Evolutionary conservation across 352 stramenopile species (phyloP), one percentile per base, ranked within the genome.

Genomic region (Pythium brachiatum): DNA sequence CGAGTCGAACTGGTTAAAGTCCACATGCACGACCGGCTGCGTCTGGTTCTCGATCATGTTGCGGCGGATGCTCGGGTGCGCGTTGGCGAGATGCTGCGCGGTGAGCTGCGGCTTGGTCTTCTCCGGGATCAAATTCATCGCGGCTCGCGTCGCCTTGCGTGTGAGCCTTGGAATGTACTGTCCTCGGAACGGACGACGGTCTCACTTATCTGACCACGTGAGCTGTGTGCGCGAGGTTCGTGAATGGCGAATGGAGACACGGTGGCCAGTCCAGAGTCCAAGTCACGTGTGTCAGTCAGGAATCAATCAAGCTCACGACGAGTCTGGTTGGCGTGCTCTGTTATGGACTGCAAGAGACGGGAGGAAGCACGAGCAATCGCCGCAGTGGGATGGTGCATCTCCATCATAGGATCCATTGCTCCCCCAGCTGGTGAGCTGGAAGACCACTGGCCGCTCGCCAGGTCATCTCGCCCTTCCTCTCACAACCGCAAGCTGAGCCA

Each of bases 1-100:
- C 50, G 62, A 64, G 2, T 39, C 39, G 29, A 64, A 69, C 55
- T 48, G 53, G 51, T 36, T 61, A 18, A 69, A 69, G 48, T 61
- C 62, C 47, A 61, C 62, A 31, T 68, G 54, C 23, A 68, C 53
- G 34, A 60, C 38, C 20, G 53, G 62, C 47, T 54, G 47, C 39
- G 36, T 39, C 46, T 44, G 59, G 18, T 31, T 31, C 27, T 53
- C 23, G n/a, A 38, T 26, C 51, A 60, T 68, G 51, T 8, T 32
- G 60, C 60, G 53, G 16, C 60, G 60, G 15, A 62, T 48, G 46
- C 60, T 66, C 60, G 60, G 60, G 34, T 66, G 60, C 16, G 51
- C 38, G 41, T 54, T 21, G 18, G 60, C 60, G 51, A 66, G 60
- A 23, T 31, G 34, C 21, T 60, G 53, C 39, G 56, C 23, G 7